Conservation (phyloP, 306 rosid species). For the Vigna trinervia region DNA sequence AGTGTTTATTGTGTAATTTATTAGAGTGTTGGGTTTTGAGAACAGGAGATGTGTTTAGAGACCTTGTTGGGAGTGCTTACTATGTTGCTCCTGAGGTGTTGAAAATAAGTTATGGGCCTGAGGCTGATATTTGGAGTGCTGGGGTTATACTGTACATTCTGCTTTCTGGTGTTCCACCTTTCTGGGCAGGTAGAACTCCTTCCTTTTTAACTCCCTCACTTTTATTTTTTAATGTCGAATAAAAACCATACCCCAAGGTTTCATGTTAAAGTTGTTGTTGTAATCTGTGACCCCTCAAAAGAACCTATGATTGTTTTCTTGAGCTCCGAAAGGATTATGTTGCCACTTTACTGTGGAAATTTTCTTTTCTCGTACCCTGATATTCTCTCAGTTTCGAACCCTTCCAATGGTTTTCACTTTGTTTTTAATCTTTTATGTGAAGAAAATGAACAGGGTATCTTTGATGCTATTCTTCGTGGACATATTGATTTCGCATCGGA, state of each 20-base stretch:
- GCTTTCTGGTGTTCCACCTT: slow-evolving; percentile 95
- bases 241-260: too few species aligned
- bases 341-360: slow-evolving; percentile 16
- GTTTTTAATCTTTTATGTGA: slow-evolving; percentile 47
- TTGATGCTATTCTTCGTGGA: slow-evolving; percentile 88
- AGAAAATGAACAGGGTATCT: slow-evolving; percentile 94
- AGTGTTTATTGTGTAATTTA: neutral
- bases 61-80: slow-evolving; percentile 97
- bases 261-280: too few species aligned
- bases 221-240: neutral
- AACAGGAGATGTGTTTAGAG: slow-evolving; percentile 79
- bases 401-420: slow-evolving; percentile 33
- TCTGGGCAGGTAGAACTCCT: slow-evolving; percentile 85
- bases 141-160: slow-evolving; percentile 91
- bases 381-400: neutral
- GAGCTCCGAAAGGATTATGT: slow-evolving; percentile 3
- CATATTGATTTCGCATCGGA: slow-evolving; percentile 83
- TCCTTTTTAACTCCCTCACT: neutral
- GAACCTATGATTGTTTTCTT: neutral
- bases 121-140: slow-evolving; percentile 97
- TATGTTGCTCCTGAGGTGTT: slow-evolving; percentile 98
- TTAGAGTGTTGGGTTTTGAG: slow-evolving; percentile 24
- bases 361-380: slow-evolving; percentile 16
- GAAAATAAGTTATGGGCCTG: slow-evolving; percentile 79
- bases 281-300: too few species aligned